A percentile compares a stretch with the other conserved stretches of the same genome.
phyloP scores from a whole-genome alignment of 2,329 filamentous ascomycete genomes.

The Pyricularia sp. region DNA sequence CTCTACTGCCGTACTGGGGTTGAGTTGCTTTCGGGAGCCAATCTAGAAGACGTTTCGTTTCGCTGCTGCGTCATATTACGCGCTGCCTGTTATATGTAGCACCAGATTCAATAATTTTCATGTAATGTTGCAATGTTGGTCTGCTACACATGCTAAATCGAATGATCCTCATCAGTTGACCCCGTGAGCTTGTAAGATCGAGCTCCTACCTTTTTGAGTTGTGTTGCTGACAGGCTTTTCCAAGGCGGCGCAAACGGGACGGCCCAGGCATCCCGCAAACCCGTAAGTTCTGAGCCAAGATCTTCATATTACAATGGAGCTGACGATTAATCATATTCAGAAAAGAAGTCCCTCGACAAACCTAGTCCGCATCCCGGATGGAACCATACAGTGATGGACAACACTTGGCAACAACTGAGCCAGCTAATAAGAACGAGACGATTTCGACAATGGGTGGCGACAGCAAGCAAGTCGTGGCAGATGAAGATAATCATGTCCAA shows the following conservation, averaged over 20 bases:
- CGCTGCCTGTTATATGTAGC: background rate
- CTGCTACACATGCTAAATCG: background rate
- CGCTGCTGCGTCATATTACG: background rate
- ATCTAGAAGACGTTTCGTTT: background rate
- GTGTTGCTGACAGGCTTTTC: background rate
- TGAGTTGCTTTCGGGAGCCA: background rate
- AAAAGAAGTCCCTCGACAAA: background rate
- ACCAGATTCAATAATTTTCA: background rate
- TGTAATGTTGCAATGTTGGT: background rate
- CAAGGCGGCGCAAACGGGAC: background rate
- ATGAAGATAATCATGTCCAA: background rate
- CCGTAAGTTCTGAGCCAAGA: background rate
- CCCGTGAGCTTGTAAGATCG: background rate
- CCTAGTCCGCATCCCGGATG: background rate
- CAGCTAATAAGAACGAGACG: background rate
- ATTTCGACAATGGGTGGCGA: background rate
- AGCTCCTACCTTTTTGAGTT: background rate
- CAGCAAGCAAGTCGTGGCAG: background rate
- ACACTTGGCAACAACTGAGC: background rate
- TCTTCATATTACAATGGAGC: background rate
- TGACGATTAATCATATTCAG: background rate
- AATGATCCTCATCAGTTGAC: background rate
- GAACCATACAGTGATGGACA: background rate
- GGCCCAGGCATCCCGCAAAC: background rate
- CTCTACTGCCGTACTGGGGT: background rate